Percentiles rank a stretch among this genome's conserved stretches.
These are phyloP conservation scores for Botryotinia calthae DNA, from an alignment of 2,329 filamentous ascomycete genomes.

Conservation along the genomic window DNA sequence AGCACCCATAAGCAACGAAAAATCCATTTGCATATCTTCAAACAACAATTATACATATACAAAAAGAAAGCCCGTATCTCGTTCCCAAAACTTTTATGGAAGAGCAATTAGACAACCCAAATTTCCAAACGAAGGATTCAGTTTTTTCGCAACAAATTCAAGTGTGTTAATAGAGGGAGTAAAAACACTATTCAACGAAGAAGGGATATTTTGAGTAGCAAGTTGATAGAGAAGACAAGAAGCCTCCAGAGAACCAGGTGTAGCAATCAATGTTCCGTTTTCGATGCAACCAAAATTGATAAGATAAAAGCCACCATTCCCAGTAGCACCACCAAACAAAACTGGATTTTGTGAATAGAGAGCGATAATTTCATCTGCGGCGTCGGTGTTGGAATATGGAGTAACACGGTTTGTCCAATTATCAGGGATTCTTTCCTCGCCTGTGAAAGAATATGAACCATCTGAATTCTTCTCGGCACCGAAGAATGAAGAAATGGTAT, in stretches of 20 bases:
- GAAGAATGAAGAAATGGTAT: constrained; percentile 4
- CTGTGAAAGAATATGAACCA: constrained; percentile 8
- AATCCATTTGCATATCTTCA: accelerated
- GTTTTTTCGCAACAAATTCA: background rate
- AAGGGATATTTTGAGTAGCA: constrained; percentile 1
- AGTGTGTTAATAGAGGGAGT: background rate
- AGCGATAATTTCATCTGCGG: background rate
- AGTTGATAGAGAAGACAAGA: constrained; percentile 8
- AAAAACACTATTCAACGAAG: background rate
- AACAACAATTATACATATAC: background rate
- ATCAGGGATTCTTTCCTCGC: background rate
- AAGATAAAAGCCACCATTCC: constrained; percentile 1
- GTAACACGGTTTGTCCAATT: constrained; percentile 4
- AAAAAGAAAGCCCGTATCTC: background rate
- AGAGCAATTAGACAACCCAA: constrained; percentile 11
- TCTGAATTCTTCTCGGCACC: constrained; percentile 1
- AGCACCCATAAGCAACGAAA: background rate
- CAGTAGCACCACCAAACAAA: constrained; percentile 7
- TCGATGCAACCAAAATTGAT: constrained; percentile 5
- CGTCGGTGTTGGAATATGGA: background rate
- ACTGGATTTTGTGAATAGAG: constrained; percentile 2
- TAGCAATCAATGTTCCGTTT: constrained; percentile 1
- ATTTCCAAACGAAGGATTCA: background rate
- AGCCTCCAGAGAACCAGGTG: background rate
- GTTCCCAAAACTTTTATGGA: background rate